A percentile compares a stretch with the other conserved stretches of the same genome.
Conservation (phyloP, 805 yeast species). For the Millerozyma acaciae region DNA sequence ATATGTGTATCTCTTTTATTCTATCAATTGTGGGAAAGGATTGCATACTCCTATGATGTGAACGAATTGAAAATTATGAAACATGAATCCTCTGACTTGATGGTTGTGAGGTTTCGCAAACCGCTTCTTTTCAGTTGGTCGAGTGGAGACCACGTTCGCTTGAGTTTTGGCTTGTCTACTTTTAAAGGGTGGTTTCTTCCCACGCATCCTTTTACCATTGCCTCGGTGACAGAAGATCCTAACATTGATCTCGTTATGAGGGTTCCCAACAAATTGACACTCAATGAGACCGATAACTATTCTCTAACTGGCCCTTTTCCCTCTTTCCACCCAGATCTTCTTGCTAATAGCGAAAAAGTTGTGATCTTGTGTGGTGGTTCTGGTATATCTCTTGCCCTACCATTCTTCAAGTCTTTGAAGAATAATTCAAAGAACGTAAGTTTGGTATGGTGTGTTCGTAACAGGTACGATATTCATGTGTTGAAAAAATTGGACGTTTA, state of each 20-base stretch:
- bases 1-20: constrained; percentile 21
- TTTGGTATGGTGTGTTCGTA: constrained; percentile 54
- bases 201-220: constrained; percentile 66
- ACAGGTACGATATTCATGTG: constrained; percentile 44
- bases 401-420: constrained; percentile 44
- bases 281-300: constrained; percentile 10
- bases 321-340: constrained; percentile 42
- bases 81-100: constrained; percentile 13
- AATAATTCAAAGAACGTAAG: constrained; percentile 23
- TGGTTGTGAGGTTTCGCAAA: constrained; percentile 16
- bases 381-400: constrained; percentile 63
- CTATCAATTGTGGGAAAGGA: constrained; percentile 35
- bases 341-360: constrained; percentile 47
- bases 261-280: constrained; percentile 26
- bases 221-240: constrained; percentile 39
- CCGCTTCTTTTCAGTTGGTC: constrained; percentile 24
- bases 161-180: constrained; percentile 33
- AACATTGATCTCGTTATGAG: constrained; percentile 43
- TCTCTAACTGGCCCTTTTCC: constrained; percentile 33
- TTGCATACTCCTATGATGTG: constrained; percentile 13
- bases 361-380: constrained; percentile 67
- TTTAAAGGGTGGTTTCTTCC: constrained; percentile 44
- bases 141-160: constrained; percentile 59
- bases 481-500: constrained; percentile 31
- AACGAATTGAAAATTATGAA: constrained; percentile 14